Evolutionary conservation across 805 yeast genomes (phyloP), one percentile per base, ranked within the genome.

Genomic region (Wickerhamomyces strasburgensis): DNA sequence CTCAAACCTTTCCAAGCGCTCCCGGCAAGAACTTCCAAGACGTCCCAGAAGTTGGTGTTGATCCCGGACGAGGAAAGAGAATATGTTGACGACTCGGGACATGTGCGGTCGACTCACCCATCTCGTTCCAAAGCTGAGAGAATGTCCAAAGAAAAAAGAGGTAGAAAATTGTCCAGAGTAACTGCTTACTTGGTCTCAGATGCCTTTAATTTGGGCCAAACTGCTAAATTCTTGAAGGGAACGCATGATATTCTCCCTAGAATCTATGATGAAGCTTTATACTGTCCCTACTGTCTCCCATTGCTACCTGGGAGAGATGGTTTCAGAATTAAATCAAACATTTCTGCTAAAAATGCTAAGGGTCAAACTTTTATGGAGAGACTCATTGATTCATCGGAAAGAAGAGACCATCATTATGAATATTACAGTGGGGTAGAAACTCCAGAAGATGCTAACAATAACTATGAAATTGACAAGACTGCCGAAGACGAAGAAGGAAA

Each of bases 101-200:
- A 31, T 10, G 16, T 31, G 14, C 27, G 31, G 4, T 31, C 30
- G 14, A 31, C 43, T 21, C 32, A 40, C 5, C 15, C 38, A 6
- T 33, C 42, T 4, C 38, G 54, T 26, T 52, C 57, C 5, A 60
- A 43, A 42, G 84, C 80, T 5, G 85, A 75, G 51, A 58, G 70
- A 37, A 68, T 73, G 75, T 69, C 74, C 26, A 78, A 72, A 38
- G 52, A 44, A 43, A 57, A 40, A 40, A 50, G 55, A 57, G 62
- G 78, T 6, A 75, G 71, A 19, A 83, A 78, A 43, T 72, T 82
- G 46, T 78, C 94, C 28, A 62, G 98, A 44, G 88, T 89, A 38
- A 89, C 98, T 0, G 97, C 98, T 1, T 90, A 90, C 60, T 75
- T 87, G 47, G 81, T 89, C 5, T 80, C 96, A 14, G 97, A 87